Conservation (phyloP, 306 rosid genomes). For the Castanea mollissima region DNA sequence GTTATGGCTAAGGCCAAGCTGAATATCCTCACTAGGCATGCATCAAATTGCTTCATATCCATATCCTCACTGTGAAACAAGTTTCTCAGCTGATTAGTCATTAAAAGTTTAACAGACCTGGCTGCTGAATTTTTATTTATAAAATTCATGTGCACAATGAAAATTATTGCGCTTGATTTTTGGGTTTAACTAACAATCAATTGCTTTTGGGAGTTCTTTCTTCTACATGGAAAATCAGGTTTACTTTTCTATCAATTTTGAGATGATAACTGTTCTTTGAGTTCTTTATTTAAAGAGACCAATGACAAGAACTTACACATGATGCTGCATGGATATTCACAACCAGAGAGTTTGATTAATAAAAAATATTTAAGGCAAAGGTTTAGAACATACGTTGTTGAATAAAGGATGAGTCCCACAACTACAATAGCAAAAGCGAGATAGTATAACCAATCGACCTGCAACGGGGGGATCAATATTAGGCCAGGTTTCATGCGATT, state of each 20-base stretch:
- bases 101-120: too few relatives aligned
- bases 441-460: constrained; percentile 72
- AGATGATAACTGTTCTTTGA: background rate
- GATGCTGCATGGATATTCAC: background rate
- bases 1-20: background rate
- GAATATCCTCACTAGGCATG: background rate
- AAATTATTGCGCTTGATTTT: too few relatives aligned
- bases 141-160: too few relatives aligned
- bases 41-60: background rate
- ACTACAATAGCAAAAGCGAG: constrained; percentile 43
- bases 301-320: background rate
- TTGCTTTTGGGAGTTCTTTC: too few relatives aligned
- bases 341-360: background rate
- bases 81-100: too few relatives aligned
- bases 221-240: background rate
- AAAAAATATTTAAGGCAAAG: background rate
- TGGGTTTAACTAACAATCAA: too few relatives aligned
- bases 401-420: constrained; percentile 54
- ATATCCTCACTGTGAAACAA: too few relatives aligned
- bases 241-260: background rate
- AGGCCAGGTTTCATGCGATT: constrained; percentile 9
- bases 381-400: constrained; percentile 39
- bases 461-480: constrained; percentile 5
- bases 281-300: background rate
- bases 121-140: too few relatives aligned